Conservation (phyloP, 495 filamentous ascomycete genomes). For the Penicillium egyptiacum region DNA sequence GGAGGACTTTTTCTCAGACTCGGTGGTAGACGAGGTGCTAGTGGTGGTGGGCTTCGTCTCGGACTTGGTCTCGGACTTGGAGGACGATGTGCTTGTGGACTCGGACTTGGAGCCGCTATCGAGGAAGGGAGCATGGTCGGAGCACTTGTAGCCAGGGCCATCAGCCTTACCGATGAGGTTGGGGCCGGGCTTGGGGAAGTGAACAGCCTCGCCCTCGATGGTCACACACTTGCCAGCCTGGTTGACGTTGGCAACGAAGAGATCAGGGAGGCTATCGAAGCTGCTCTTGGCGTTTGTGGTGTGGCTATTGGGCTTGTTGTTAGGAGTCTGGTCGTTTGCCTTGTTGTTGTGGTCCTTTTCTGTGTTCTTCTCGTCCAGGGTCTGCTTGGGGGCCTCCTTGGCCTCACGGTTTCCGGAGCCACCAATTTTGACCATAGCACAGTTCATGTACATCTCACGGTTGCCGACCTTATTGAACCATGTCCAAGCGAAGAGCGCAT, state of each 20-base stretch:
- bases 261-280: conserved; percentile 41
- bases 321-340: conserved; percentile 2
- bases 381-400: neutral
- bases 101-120: neutral
- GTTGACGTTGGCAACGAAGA: conserved; percentile 61
- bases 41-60: neutral
- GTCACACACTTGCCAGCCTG: conserved; percentile 35
- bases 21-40: neutral
- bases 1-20: neutral
- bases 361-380: neutral
- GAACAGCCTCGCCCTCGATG: conserved; percentile 27
- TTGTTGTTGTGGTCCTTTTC: conserved; percentile 1
- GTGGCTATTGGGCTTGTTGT: conserved; percentile 16
- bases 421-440: conserved; percentile 67
- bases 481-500: conserved; percentile 75
- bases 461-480: conserved; percentile 92
- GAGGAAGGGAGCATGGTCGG: conserved; percentile 26
- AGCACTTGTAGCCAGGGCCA: conserved; percentile 32
- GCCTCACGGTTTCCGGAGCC: conserved; percentile 37
- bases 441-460: conserved; percentile 97
- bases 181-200: conserved; percentile 31
- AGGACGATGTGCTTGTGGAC: too few relatives aligned
- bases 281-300: conserved; percentile 18
- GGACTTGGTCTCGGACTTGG: neutral
- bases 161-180: conserved; percentile 23